Evolutionary conservation across 1,139 yeast species (phyloP), one percentile per base, ranked within the genome.

Genomic region (Fermentozyma sake): DNA sequence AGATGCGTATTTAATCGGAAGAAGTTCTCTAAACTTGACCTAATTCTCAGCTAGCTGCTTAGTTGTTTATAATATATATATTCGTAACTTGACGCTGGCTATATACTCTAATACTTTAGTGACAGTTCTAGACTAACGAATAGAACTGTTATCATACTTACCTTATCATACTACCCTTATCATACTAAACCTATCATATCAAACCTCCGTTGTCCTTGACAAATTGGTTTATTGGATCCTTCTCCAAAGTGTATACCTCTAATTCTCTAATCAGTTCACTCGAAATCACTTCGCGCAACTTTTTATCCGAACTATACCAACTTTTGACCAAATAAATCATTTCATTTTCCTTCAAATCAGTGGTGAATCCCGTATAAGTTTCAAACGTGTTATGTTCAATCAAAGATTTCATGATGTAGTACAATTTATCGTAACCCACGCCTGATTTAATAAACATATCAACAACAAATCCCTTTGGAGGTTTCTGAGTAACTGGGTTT

Each of bases 391-490:
- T 69, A 27, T 78, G 72, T 40, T 82, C 93, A 38, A 84, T 71
- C 35, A 84, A 55, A 24, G 82, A 83, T 44, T 71, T 77, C 48
- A 86, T 56, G 14, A 76, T 68, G 39, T 74, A 76, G 48, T 83
- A 84, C 28, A 87, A 51, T 42, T 78, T 79, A 34, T 80, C 89
- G 47, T 66, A 78, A 7, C 79, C 56, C 6, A 85, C 77, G 2
- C 95, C 95, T n/a, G 87, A 76, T 31, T 77, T 74, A 23, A 79
- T 52, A 44, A 89, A 84, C 21, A 87, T 72, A 34, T 86, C 87
- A 6, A 79, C 75, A 18, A 67, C 40, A 7, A 47, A 42, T 1
- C 72, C 73, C 21, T 43, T 41, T 1, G 70, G 67, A 8, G 62
- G 61, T 65, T 65, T 55, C 72, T 61, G 65, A 5, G 45, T 35